Base-by-base conservation (phyloP, 805 yeast genomes). In the Ogataea paraovalis region DNA sequence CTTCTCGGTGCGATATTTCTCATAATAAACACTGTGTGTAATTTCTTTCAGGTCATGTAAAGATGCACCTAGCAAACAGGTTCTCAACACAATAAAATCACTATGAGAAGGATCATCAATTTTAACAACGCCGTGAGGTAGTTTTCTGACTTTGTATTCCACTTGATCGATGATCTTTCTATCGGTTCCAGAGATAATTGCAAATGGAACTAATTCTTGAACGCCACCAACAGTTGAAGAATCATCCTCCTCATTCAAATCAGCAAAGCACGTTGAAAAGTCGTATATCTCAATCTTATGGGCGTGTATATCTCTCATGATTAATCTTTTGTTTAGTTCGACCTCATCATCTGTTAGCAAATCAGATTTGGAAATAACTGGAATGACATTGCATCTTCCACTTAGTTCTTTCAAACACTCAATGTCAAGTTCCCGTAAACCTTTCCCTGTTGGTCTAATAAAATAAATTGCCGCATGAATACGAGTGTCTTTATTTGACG, bases 401-500 rank as follows among this genome's bases (percentile, higher is more conserved):
- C 85, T 73, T 21, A 90, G 71, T 50, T 78, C 80, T 64, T 78
- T 78, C 83, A 91, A 77, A 10, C 83, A 75, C 50, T 76, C 78
- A 49, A 87, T 73, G 65, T 91, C 97, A 48, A 86, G 71, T 12
- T 85, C 82, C 39, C 78, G 71, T 46, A 87, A 65, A 2, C 83
- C 78, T 55, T 75, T 79, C 41, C 83, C 82, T 2, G 84, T 76
- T 1, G 96, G 91, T 16, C 83, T 75, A 46, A 92, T 74, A 62
- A 92, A 87, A 68, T 89, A 92, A 42, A 92, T 65, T 58, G 96
- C 87, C 25, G 85, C 87, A 69, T 92, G 97, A 41, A 91, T 83
- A 41, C 97, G 73, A 51, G 76, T 68, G 61, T 92, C 98, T 18
- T 61, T 62, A 45, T 72, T 73, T 21, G 55, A 51, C 2, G 58